phyloP scores from a whole-genome alignment of 768 basidiomycete genomes.

The Strobilomyces confusus region DNA sequence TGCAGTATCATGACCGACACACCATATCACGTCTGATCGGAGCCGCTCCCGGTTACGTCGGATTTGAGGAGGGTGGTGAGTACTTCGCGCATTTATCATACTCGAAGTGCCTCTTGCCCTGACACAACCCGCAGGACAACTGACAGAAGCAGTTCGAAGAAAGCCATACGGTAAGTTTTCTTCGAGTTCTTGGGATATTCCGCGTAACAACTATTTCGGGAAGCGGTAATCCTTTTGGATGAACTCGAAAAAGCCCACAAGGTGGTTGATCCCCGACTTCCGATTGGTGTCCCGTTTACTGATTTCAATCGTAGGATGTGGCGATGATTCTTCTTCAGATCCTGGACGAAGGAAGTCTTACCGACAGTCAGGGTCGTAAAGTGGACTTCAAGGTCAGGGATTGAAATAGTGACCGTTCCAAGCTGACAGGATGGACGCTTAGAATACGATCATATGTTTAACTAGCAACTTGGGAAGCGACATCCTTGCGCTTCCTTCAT shows the following conservation, averaged over 20 bases:
- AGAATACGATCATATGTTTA: conserved; percentile 90
- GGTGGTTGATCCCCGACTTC: conserved; percentile 28
- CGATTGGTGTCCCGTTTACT: neutral
- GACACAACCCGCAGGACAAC: conserved; percentile 38
- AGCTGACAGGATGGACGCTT: neutral
- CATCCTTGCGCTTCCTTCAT: conserved; percentile 64
- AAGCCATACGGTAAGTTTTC: conserved; percentile 47
- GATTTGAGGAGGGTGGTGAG: conserved; percentile 66
- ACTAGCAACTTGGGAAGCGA: conserved; percentile 86
- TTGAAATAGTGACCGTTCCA: neutral
- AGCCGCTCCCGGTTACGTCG: conserved; percentile 89
- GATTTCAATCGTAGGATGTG: conserved; percentile 54
- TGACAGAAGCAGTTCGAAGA: conserved; percentile 62
- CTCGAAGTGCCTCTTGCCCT: neutral
- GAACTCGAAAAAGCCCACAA: conserved; percentile 78
- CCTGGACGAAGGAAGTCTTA: conserved; percentile 84
- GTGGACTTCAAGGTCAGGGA: conserved; percentile 76
- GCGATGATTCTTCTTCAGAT: conserved; percentile 89
- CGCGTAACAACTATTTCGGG: neutral
- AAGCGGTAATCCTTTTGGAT: conserved; percentile 62
- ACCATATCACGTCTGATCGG: conserved; percentile 89
- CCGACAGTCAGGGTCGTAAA: conserved; percentile 88
- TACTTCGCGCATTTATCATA: neutral
- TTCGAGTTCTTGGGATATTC: neutral
- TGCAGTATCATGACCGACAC: conserved; percentile 86